phyloP scores from a whole-genome alignment of 768 basidiomycete species.

The Naganishia vishniacii region DNA sequence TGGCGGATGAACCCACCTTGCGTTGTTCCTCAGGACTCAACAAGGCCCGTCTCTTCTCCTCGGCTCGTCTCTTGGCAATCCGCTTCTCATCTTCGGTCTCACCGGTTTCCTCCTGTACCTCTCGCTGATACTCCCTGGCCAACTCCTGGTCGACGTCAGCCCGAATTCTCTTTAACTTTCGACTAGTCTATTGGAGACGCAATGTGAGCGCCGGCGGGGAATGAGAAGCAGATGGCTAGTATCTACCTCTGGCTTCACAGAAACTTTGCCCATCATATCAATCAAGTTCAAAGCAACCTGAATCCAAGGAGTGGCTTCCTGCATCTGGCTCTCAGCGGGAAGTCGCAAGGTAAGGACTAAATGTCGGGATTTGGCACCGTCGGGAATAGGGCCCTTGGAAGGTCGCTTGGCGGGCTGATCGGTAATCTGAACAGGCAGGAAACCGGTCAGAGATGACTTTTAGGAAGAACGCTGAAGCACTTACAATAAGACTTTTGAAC shows the following conservation, averaged over 20 bases:
- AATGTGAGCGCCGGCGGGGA: too few species aligned
- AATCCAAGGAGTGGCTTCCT: slow-evolving; percentile 59
- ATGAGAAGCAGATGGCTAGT: too few species aligned
- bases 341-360: slow-evolving; percentile 64
- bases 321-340: slow-evolving; percentile 54
- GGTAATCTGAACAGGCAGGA: slow-evolving; percentile 54
- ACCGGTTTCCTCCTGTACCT: slow-evolving; percentile 43
- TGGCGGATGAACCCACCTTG: slow-evolving; percentile 31
- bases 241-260: slow-evolving; percentile 63
- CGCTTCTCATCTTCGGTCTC: slow-evolving; percentile 43
- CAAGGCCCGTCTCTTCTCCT: slow-evolving; percentile 33
- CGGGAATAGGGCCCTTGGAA: slow-evolving; percentile 51
- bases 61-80: slow-evolving; percentile 42
- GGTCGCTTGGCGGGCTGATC: slow-evolving; percentile 79
- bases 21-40: slow-evolving; percentile 44
- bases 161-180: slow-evolving; percentile 53
- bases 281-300: slow-evolving; percentile 67
- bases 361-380: slow-evolving; percentile 62
- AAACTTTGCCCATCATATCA: slow-evolving; percentile 58
- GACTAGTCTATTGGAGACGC: too few species aligned
- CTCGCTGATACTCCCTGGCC: slow-evolving; percentile 34
- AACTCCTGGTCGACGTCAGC: slow-evolving; percentile 67
- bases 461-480: slow-evolving; percentile 38
- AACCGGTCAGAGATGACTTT: not conserved
- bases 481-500: slow-evolving; percentile 78